phyloP scores from a whole-genome alignment of 306 rosid species.

The Sicyos edulis region DNA sequence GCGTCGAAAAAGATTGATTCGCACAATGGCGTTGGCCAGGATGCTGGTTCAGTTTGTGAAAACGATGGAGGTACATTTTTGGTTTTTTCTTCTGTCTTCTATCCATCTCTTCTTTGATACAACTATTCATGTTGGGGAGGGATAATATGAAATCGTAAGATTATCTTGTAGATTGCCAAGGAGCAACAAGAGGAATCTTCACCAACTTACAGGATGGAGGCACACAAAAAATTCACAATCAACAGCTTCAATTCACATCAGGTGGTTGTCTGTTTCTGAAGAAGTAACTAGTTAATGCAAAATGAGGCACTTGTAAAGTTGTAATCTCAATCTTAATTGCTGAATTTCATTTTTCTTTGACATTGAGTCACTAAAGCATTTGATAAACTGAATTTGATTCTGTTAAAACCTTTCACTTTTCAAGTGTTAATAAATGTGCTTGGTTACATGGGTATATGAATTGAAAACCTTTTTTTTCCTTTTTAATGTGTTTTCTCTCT shows the following conservation, averaged over 20 bases:
- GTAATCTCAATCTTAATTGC: conserved; percentile 1
- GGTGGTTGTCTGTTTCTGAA: conserved; percentile 37
- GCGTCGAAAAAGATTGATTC: conserved; percentile 30
- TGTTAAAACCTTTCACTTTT: not conserved
- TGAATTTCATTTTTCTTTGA: not conserved
- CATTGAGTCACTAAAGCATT: not conserved
- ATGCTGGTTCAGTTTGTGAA: conserved; percentile 29
- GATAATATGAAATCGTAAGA: not conserved
- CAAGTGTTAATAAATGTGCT: not conserved
- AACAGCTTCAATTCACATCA: conserved; percentile 37
- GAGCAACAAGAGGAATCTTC: conserved; percentile 31
- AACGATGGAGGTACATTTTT: conserved; percentile 29
- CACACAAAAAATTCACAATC: conserved; percentile 34
- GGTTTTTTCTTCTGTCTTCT: not conserved
- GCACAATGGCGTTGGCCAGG: conserved; percentile 18
- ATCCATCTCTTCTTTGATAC: not conserved
- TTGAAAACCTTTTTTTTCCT: not conserved
- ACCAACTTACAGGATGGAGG: conserved; percentile 33
- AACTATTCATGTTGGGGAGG: not conserved
- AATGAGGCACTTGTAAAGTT: not conserved
- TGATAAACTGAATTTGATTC: not conserved
- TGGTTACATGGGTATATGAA: not conserved
- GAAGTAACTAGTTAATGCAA: conserved; percentile 13
- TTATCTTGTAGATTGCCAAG: conserved; percentile 33
- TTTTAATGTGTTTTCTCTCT: not conserved